phyloP scores from a whole-genome alignment of 345 rosid genomes.

The Rhodomyrtus tomentosa region DNA sequence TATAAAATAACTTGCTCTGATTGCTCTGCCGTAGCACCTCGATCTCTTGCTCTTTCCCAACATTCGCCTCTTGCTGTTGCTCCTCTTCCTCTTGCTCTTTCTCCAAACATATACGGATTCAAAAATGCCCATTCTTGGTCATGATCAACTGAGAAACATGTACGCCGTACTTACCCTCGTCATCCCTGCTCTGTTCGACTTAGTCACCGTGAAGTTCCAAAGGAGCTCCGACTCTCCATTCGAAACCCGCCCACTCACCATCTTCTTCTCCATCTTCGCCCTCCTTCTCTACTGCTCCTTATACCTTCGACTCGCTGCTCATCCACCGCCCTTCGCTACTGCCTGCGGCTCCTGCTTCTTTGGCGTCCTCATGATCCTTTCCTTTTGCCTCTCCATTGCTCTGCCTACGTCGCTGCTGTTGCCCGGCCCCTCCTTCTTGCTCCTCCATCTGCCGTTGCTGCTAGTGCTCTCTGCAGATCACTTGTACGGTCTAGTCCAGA shows the following conservation, averaged over 20 bases:
- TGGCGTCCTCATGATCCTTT: not conserved
- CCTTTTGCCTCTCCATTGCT: not conserved
- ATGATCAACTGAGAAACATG: not conserved
- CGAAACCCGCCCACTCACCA: not conserved
- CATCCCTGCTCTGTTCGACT: not conserved
- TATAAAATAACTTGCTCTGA: not conserved
- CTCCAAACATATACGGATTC: not conserved
- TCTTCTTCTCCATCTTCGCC: not conserved
- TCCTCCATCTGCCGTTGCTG: not conserved
- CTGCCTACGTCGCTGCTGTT: not conserved
- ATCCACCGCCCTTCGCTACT: not conserved
- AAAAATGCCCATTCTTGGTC: not conserved
- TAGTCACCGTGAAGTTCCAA: not conserved
- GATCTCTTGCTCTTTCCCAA: not conserved
- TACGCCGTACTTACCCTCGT: not conserved
- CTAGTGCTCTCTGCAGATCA: not conserved
- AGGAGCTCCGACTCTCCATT: not conserved
- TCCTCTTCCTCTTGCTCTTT: not conserved
- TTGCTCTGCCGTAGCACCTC: not conserved
- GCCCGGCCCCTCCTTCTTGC: not conserved
- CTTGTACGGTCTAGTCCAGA: not conserved
- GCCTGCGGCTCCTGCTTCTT: not conserved
- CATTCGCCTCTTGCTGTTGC: not conserved
- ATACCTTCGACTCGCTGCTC: not conserved
- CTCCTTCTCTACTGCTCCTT: not conserved